These are phyloP conservation scores for Akebia trifoliata DNA, from an alignment of 164 flowering plant genomes.

Conservation along the genomic window DNA sequence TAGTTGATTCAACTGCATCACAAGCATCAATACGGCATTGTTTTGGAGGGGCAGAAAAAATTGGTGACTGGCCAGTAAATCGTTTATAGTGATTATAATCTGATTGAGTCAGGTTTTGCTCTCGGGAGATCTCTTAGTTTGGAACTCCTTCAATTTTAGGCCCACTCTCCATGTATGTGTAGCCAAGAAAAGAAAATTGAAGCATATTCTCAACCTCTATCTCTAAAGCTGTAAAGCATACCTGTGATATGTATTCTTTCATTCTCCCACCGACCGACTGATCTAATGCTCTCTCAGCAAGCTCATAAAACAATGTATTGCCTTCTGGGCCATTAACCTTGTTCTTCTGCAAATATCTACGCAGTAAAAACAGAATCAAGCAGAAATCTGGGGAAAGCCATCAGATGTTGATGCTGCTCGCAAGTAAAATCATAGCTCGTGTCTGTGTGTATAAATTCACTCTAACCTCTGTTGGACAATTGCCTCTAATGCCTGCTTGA, in stretches of 20 bases:
- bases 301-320: constrained; percentile 54
- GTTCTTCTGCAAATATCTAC: constrained; percentile 71
- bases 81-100: no score
- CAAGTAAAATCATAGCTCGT: background rate
- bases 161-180: no score
- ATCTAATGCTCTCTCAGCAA: constrained; percentile 81
- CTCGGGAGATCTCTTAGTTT: no score
- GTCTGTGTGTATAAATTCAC: background rate
- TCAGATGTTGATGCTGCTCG: background rate
- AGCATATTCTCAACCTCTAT: background rate
- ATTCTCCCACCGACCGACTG: constrained; percentile 36
- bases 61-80: no score
- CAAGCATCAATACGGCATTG: no score
- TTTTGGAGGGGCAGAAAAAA: no score
- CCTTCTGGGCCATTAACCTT: constrained; percentile 82
- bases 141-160: no score
- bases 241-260: constrained; percentile 66
- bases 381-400: background rate
- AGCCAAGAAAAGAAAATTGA: no score
- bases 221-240: constrained; percentile 20
- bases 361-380: constrained; percentile 3
- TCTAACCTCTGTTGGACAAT: constrained; percentile 83
- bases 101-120: no score
- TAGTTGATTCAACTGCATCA: no score
- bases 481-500: constrained; percentile 66